phyloP scores from a whole-genome alignment of 2,329 filamentous ascomycete species.

The Alternaria arborescens region DNA sequence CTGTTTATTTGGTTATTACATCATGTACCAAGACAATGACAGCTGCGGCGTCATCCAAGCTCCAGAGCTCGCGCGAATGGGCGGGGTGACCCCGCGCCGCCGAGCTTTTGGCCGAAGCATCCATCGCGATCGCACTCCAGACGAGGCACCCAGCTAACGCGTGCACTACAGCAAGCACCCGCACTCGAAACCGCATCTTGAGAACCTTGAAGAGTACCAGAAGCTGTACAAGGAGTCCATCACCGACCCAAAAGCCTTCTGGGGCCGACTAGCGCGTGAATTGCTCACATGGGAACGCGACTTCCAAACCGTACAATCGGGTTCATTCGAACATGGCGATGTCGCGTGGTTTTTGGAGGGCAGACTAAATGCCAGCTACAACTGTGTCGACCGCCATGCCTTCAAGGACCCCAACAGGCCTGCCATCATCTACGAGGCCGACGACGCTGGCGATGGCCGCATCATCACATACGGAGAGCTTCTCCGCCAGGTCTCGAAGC shows the following conservation, averaged over 20 bases:
- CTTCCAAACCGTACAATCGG: conserved; percentile 87
- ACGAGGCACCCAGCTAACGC: conserved; percentile 19
- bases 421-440: conserved; percentile 98
- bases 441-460: conserved; percentile 86
- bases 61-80: conserved; percentile 21
- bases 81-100: conserved; percentile 49
- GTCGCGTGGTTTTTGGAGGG: conserved; percentile 95
- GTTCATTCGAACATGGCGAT: conserved; percentile 80
- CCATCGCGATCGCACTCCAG: conserved; percentile 12
- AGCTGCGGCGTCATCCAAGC: conserved; percentile 22
- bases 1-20: conserved; percentile 29
- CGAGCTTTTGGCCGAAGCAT: conserved; percentile 13
- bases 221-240: conserved; percentile 83
- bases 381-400: conserved; percentile 97
- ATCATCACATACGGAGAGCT: conserved; percentile 94
- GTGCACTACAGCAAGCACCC: conserved; percentile 64
- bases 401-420: conserved; percentile 90
- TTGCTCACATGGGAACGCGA: conserved; percentile 89
- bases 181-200: conserved; percentile 64
- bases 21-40: conserved; percentile 25
- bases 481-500: conserved; percentile 86
- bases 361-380: conserved; percentile 93
- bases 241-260: conserved; percentile 86
- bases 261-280: conserved; percentile 84
- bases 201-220: conserved; percentile 69